A percentile compares a stretch with the other conserved stretches of the same genome.
Evolutionary conservation across 345 rosid genomes (phyloP).

Genomic region (Murraya koenigii): DNA sequence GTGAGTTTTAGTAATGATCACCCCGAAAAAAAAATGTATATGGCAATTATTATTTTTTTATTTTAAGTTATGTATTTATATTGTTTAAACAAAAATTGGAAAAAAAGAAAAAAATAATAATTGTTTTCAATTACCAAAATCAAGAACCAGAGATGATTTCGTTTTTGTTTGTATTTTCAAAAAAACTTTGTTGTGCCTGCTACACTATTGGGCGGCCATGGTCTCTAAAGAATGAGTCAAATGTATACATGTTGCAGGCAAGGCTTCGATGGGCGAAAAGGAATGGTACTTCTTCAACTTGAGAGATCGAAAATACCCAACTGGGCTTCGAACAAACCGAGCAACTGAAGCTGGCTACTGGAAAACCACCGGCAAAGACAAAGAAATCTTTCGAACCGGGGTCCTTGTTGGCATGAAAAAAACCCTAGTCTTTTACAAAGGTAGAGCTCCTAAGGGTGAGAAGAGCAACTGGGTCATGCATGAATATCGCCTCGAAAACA

Average conservation of each 20-base stretch:
- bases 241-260: constrained; percentile 38
- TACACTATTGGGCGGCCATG: too few species aligned
- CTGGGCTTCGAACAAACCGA: constrained; percentile 91
- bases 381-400: constrained; percentile 63
- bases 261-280: constrained; percentile 98
- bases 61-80: too few species aligned
- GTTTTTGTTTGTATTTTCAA: too few species aligned
- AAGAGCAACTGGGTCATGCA: constrained; percentile 99
- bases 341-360: constrained; percentile 96
- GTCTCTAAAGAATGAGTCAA: not conserved
- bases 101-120: too few species aligned
- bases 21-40: too few species aligned
- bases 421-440: constrained; percentile 91
- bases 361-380: constrained; percentile 95
- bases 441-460: constrained; percentile 94
- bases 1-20: too few species aligned
- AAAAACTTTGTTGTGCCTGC: too few species aligned
- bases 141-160: not conserved
- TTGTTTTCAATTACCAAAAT: not conserved
- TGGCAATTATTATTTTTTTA: too few species aligned
- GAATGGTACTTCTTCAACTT: constrained; percentile 92
- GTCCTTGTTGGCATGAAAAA: constrained; percentile 90
- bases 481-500: constrained; percentile 81
- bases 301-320: constrained; percentile 90
- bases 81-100: too few species aligned